Percentiles rank a stretch among this genome's conserved stretches.
Evolutionary conservation across 305 asterid species (phyloP).

Genomic region (Fraxinus albicans): DNA sequence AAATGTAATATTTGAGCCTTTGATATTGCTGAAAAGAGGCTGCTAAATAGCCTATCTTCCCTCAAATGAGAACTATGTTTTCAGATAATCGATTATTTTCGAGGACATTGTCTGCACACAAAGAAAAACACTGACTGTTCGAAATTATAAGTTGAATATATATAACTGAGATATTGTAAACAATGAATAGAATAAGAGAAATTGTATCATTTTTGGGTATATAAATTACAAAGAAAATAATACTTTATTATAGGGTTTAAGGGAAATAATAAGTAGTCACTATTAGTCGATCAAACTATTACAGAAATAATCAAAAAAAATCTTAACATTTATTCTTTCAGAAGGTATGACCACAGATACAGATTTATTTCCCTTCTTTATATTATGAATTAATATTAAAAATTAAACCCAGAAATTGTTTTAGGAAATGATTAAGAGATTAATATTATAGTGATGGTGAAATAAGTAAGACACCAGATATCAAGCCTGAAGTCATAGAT

Average conservation of each 20-base stretch:
- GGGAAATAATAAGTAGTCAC: neutral
- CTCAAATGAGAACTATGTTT: neutral
- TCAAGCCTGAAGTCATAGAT: too few species aligned
- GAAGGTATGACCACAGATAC: neutral
- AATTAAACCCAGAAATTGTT: too few species aligned
- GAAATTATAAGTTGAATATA: neutral
- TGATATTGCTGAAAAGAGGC: neutral
- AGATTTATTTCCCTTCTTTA: too few species aligned
- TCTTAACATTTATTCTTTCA: too few species aligned
- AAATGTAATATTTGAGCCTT: neutral
- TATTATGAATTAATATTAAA: too few species aligned
- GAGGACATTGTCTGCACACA: neutral
- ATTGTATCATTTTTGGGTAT: too few species aligned
- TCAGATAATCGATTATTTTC: neutral
- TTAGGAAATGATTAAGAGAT: too few species aligned
- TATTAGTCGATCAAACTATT: neutral
- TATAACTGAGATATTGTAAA: neutral
- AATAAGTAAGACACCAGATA: too few species aligned
- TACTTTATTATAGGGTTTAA: neutral
- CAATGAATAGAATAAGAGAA: neutral
- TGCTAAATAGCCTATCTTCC: neutral
- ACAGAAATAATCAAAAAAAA: neutral
- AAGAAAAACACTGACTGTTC: neutral
- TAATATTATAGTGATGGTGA: neutral
- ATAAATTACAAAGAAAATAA: neutral